Conservation (phyloP, 1,139 yeast species). For the Pichia sp. region DNA sequence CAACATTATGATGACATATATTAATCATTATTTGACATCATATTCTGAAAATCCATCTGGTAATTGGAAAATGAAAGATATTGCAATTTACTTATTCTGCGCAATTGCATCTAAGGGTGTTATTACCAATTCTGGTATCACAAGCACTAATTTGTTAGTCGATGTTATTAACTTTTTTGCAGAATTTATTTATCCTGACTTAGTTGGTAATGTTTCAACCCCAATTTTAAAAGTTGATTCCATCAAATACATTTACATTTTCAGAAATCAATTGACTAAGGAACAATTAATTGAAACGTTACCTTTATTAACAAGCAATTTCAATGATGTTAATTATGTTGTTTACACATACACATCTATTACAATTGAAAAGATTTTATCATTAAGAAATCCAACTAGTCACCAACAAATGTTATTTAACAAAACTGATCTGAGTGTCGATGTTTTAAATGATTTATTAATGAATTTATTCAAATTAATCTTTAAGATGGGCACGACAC, state of each 20-base stretch:
- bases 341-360: slow-evolving; percentile 94
- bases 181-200: slow-evolving; percentile 77
- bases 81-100: slow-evolving; percentile 82
- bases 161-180: slow-evolving; percentile 88
- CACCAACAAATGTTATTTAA: slow-evolving; percentile 55
- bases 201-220: slow-evolving; percentile 51
- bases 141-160: slow-evolving; percentile 77
- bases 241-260: slow-evolving; percentile 83
- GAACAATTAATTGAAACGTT: slow-evolving; percentile 76
- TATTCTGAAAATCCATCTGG: slow-evolving; percentile 37
- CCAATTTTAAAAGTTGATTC: slow-evolving; percentile 90
- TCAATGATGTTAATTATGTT: slow-evolving; percentile 65
- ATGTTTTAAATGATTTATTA: slow-evolving; percentile 54
- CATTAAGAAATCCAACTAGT: slow-evolving; percentile 57
- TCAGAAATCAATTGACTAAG: slow-evolving; percentile 90
- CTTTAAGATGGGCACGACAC: slow-evolving; percentile 56
- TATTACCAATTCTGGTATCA: slow-evolving; percentile 77
- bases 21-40: slow-evolving; percentile 59
- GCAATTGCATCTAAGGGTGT: slow-evolving; percentile 91
- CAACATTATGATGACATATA: slow-evolving; percentile 72
- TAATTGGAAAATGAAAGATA: slow-evolving; percentile 84
- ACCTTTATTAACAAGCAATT: slow-evolving; percentile 75
- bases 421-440: slow-evolving; percentile 63
- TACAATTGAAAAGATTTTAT: slow-evolving; percentile 83
- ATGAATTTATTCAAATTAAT: slow-evolving; percentile 67